Base-by-base conservation (phyloP, 345 rosid species). In the Trapa incisa region DNA sequence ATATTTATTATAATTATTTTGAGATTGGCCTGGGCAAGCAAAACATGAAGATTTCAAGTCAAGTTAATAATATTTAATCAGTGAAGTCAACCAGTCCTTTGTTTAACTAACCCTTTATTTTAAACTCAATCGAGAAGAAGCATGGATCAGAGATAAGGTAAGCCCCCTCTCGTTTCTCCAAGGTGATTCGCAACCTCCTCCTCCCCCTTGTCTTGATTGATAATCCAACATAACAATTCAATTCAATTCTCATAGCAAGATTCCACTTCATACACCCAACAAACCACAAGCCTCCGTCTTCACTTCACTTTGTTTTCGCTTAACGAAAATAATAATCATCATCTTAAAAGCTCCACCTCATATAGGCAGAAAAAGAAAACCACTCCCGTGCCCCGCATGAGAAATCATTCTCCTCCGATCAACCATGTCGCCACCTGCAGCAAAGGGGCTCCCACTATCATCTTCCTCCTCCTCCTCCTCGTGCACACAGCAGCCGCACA, bases 401-500 rank as follows among this genome's bases (percentile, higher is more conserved):
- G 42, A 11, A 69, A 68, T 65, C 47, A 50, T 8, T 67, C 6
- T 65, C 56, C 33, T 3, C 14, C 45, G 35, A 37, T 33, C n/a
- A 45, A 43, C 17, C 61, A 42, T 66, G 10, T 37, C 63, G n/a
- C 54, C 53, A 5, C 13, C 33, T 22, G 36, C 58, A 0, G 62
- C 14, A 11, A 11, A 45, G 11, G 37, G 11, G 37, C 14, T 12
- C 38, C 32, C 14, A 32, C 38, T 32, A 14, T 35, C 33, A 54
- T 69, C 53, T 43, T 78, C 64, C 22, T 38, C 47, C 58, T 72
- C 37, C 36, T 63, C 67, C 74, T 76, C 68, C 56, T 41, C 47
- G 45, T 62, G 2, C 56, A 13, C 0, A 73, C 41, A 75, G 70
- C 45, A 17, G 65, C 74, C 0, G 86, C 76, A 10, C 48, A 72